Evolutionary conservation across 768 basidiomycete species (phyloP).

Genomic region (Steccherinum ochraceum): DNA sequence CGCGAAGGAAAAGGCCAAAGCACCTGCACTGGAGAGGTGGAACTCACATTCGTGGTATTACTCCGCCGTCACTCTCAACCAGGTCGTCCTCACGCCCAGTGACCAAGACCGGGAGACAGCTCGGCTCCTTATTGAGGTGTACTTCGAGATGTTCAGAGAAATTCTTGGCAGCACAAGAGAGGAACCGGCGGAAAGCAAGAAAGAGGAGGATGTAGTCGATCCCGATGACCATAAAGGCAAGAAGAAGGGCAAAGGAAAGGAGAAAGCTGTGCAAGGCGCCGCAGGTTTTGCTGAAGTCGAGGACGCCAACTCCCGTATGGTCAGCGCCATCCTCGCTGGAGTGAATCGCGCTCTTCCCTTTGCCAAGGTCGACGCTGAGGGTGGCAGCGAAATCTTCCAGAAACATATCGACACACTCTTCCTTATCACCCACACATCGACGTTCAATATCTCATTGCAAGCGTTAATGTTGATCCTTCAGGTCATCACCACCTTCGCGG

Average conservation of each 20-base stretch:
- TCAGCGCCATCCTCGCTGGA: conserved; percentile 89
- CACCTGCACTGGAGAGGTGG: conserved; percentile 31
- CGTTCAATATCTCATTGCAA: conserved; percentile 95
- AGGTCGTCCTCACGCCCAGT: conserved; percentile 64
- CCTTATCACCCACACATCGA: conserved; percentile 90
- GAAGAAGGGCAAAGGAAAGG: conserved; percentile 29
- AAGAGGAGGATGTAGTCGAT: conserved; percentile 11
- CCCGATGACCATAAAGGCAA: conserved; percentile 14
- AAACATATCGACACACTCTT: conserved; percentile 91
- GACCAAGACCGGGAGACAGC: conserved; percentile 69
- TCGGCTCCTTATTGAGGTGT: conserved; percentile 74
- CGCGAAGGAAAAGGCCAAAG: conserved; percentile 9
- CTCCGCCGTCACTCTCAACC: conserved; percentile 89
- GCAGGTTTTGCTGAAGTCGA: conserved; percentile 72
- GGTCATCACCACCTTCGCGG: conserved; percentile 52
- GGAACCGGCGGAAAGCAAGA: conserved; percentile 25
- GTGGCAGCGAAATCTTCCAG: conserved; percentile 63
- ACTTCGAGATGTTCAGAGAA: conserved; percentile 92
- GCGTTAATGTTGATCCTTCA: conserved; percentile 86
- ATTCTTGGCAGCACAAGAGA: conserved; percentile 53
- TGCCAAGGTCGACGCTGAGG: conserved; percentile 60
- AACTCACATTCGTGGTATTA: conserved; percentile 86
- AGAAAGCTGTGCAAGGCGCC: conserved; percentile 44
- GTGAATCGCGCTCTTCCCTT: conserved; percentile 95
- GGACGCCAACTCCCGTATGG: conserved; percentile 72